Evolutionary conservation across 148 eudicot genomes (phyloP).

Genomic region (Amaranthus palmeri): DNA sequence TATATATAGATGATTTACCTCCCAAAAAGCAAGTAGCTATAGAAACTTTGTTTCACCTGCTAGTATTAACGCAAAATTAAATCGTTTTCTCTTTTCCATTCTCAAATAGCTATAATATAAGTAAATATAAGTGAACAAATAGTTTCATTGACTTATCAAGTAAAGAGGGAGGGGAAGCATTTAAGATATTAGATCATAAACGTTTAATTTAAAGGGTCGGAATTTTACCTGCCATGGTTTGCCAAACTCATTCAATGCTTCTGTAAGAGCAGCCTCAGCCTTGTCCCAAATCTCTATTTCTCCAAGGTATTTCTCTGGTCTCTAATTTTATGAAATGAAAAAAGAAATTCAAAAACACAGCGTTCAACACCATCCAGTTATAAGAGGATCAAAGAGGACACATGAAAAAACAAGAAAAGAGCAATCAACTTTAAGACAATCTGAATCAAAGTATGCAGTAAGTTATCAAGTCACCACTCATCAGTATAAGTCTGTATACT

Average conservation of each 20-base stretch:
- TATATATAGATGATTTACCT: too few relatives aligned
- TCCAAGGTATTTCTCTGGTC: constrained; percentile 96
- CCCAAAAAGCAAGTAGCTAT: too few relatives aligned
- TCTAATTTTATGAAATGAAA: constrained; percentile 32
- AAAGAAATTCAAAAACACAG: not conserved
- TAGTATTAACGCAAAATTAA: too few relatives aligned
- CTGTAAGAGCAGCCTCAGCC: constrained; percentile 87
- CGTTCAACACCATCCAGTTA: not conserved
- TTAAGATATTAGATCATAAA: not conserved
- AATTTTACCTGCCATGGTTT: constrained; percentile 82
- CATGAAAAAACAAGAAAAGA: not conserved
- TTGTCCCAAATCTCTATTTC: constrained; percentile 78
- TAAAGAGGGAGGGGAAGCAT: not conserved
- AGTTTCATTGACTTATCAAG: too few relatives aligned
- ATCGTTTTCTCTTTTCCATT: too few relatives aligned
- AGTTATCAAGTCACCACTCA: too few relatives aligned
- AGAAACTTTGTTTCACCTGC: too few relatives aligned
- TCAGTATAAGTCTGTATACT: too few relatives aligned
- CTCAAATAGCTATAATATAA: too few relatives aligned
- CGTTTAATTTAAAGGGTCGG: not conserved
- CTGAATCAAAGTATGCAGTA: not conserved
- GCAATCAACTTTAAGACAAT: constrained; percentile 1
- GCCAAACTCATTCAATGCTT: constrained; percentile 88
- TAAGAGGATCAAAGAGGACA: not conserved
- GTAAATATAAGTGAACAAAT: not conserved